phyloP scores from a whole-genome alignment of 495 filamentous ascomycete genomes.

The Aspergillus bridgeri region DNA sequence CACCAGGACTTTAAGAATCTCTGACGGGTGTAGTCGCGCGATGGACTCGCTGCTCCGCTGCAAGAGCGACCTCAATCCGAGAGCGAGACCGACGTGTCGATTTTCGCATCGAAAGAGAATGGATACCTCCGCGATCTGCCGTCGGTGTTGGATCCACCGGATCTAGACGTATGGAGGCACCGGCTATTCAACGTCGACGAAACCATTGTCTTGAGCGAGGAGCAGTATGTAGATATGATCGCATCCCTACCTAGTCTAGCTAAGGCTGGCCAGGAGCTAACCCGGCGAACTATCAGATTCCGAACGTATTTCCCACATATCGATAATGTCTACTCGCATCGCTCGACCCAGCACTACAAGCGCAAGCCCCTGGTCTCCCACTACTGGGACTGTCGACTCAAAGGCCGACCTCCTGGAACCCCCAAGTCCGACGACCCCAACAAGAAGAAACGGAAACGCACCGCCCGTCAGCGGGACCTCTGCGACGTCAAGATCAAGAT shows the following conservation, averaged over 20 bases:
- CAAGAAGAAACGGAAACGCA: conserved; percentile 86
- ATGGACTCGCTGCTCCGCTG: neutral
- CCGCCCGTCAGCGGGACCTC: conserved; percentile 69
- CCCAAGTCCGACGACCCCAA: conserved; percentile 81
- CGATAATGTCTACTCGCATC: conserved; percentile 90
- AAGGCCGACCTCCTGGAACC: conserved; percentile 78
- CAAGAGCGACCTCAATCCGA: conserved; percentile 1
- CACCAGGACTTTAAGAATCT: neutral
- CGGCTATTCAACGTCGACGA: conserved; percentile 76
- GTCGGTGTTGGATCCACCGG: conserved; percentile 62
- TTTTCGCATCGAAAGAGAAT: conserved; percentile 17
- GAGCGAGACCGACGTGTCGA: conserved; percentile 8
- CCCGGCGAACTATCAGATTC: conserved; percentile 50
- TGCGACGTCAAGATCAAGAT: conserved; percentile 95
- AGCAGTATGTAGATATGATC: conserved; percentile 59
- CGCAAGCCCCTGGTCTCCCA: conserved; percentile 78
- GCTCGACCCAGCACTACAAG: conserved; percentile 83
- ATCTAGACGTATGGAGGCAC: conserved; percentile 69
- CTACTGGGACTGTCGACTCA: conserved; percentile 89
- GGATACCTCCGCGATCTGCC: conserved; percentile 56
- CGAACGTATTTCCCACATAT: conserved; percentile 86
- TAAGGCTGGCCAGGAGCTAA: neutral
- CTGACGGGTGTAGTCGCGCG: neutral
- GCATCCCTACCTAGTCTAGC: conserved; percentile 7
- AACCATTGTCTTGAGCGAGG: conserved; percentile 69